Conservation (phyloP, 176 grass and related monocot genomes). For the Musa acuminata region DNA sequence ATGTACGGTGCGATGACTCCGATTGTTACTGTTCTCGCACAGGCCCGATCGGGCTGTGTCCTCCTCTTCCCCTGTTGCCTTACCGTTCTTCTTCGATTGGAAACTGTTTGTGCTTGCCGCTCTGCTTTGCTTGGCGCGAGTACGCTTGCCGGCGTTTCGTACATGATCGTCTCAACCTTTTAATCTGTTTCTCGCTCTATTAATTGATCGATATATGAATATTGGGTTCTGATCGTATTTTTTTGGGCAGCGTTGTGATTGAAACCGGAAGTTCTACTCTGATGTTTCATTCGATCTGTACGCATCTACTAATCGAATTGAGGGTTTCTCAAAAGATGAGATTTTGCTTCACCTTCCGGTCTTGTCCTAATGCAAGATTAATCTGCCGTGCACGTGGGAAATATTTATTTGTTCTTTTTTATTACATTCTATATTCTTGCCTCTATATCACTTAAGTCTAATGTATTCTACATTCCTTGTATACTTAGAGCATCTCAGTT, state of each 20-base stretch:
- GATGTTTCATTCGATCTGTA: neutral
- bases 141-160: neutral
- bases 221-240: neutral
- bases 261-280: neutral
- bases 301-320: neutral
- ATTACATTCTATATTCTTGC: neutral
- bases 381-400: neutral
- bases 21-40: neutral
- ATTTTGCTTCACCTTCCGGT: neutral
- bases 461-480: no score
- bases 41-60: neutral
- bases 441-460: neutral
- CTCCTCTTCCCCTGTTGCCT: neutral
- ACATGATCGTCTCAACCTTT: neutral
- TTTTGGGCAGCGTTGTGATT: neutral
- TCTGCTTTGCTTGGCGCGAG: neutral
- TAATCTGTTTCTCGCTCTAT: neutral
- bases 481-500: no score
- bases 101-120: neutral
- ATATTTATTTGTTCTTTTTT: neutral
- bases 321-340: neutral
- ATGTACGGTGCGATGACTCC: constrained; percentile 1
- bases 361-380: neutral
- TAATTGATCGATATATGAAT: neutral
- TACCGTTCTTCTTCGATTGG: neutral